Conservation (phyloP, 1,284 basidiomycete genomes). For the Cryptococcus jaspeensis region DNA sequence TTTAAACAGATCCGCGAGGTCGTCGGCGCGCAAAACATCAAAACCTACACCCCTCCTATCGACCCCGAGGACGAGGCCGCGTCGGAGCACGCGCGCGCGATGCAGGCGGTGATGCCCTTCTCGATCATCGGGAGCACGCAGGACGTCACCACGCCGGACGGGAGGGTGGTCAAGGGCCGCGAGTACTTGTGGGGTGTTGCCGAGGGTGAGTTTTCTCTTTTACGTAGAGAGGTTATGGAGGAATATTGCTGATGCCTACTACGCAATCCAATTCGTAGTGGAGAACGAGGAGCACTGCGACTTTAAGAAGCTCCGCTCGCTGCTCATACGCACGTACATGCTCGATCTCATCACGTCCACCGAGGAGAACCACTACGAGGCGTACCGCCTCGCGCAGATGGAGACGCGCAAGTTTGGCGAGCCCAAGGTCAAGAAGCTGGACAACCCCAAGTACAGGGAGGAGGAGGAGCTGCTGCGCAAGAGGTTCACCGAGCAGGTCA, state of each 20-base stretch:
- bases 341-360: conserved; percentile 94
- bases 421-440: conserved; percentile 96
- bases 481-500: conserved; percentile 99
- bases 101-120: conserved; percentile 89
- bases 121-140: conserved; percentile 97
- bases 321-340: conserved; percentile 98
- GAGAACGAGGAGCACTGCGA: conserved; percentile 99
- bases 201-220: conserved; percentile 62
- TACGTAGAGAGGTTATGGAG: not conserved
- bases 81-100: conserved; percentile 83
- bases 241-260: not conserved
- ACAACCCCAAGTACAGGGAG: conserved; percentile 99
- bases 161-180: conserved; percentile 91
- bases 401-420: conserved; percentile 99
- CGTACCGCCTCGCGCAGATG: conserved; percentile 98
- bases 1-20: conserved; percentile 76
- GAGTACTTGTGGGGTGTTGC: conserved; percentile 99
- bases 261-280: conserved; percentile 56
- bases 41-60: conserved; percentile 89
- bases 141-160: conserved; percentile 88
- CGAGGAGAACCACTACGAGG: conserved; percentile 96
- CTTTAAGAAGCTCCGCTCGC: conserved; percentile 94
- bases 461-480: conserved; percentile 95
- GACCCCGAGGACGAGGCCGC: conserved; percentile 86
- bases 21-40: conserved; percentile 85